phyloP scores from a whole-genome alignment of 495 filamentous ascomycete species.

The Penicillium riverlandense region DNA sequence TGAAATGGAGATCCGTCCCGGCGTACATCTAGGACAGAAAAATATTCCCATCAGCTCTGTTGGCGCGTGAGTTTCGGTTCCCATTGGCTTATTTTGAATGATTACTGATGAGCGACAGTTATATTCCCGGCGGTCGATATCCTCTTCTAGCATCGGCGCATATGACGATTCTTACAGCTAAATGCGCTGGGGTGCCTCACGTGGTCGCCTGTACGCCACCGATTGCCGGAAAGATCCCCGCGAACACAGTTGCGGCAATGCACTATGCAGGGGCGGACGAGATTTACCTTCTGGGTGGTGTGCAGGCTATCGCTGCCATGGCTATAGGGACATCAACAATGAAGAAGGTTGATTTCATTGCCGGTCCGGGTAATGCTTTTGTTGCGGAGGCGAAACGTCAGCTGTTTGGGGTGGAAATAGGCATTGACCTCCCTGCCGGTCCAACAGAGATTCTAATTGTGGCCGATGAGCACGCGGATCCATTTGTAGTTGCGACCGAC shows the following conservation, averaged over 20 bases:
- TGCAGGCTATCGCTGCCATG: slow-evolving; percentile 61
- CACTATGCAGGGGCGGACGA: slow-evolving; percentile 47
- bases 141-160: slow-evolving; percentile 50
- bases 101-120: slow-evolving; percentile 12
- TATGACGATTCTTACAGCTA: slow-evolving; percentile 52
- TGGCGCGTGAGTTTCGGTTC: slow-evolving; percentile 16
- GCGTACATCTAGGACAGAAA: slow-evolving; percentile 42
- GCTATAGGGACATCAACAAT: slow-evolving; percentile 73
- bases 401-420: slow-evolving; percentile 43
- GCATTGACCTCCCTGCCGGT: slow-evolving; percentile 47
- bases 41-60: slow-evolving; percentile 35
- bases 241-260: slow-evolving; percentile 45
- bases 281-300: slow-evolving; percentile 46
- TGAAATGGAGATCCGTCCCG: slow-evolving; percentile 41
- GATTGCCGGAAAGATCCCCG: slow-evolving; percentile 41
- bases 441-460: slow-evolving; percentile 50
- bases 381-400: slow-evolving; percentile 50
- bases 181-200: slow-evolving; percentile 44
- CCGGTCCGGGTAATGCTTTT: slow-evolving; percentile 48
- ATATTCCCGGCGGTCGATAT: slow-evolving; percentile 48
- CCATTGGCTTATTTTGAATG: background rate
- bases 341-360: slow-evolving; percentile 44
- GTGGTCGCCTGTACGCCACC: slow-evolving; percentile 47
- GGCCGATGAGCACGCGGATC: slow-evolving; percentile 42
- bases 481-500: slow-evolving; percentile 44